Percentiles rank a stretch among this genome's conserved stretches.
Evolutionary conservation across 306 rosid species (phyloP).

Genomic region (Corylus americana): DNA sequence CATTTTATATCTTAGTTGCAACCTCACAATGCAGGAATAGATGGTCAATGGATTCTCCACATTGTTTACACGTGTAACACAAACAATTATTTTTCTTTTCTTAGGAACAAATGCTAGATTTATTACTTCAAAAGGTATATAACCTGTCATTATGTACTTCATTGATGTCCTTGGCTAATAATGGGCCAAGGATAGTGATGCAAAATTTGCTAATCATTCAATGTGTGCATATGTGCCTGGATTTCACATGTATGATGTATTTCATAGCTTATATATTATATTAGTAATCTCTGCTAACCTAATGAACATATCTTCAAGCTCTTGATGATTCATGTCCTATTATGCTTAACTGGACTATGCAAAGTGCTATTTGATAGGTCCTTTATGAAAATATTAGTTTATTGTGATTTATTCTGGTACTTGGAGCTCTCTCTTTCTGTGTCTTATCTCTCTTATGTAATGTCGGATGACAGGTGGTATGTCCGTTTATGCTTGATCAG

Average conservation of each 20-base stretch:
- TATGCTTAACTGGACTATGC: conserved; percentile 17
- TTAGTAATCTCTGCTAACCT: conserved; percentile 1
- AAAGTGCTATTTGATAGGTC: background rate
- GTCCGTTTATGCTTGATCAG: conserved; percentile 82
- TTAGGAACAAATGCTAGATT: background rate
- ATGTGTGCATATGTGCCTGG: conserved; percentile 3
- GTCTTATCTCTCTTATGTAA: background rate
- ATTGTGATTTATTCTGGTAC: background rate
- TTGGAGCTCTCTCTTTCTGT: background rate
- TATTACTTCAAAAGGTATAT: background rate
- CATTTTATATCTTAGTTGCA: no score
- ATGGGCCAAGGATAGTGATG: no score
- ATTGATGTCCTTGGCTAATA: no score
- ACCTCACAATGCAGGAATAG: no score
- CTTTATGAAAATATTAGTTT: background rate
- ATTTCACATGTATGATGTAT: background rate
- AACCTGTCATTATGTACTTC: no score
- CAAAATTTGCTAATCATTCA: background rate
- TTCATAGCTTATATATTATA: background rate
- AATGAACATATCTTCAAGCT: background rate
- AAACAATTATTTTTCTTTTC: background rate
- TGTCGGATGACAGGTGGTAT: conserved; percentile 55
- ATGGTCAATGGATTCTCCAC: no score
- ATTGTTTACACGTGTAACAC: no score
- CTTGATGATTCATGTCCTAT: background rate